These are phyloP conservation scores for Umbilicus rupestris DNA, from an alignment of 164 flowering plant species.

Conservation along the genomic window DNA sequence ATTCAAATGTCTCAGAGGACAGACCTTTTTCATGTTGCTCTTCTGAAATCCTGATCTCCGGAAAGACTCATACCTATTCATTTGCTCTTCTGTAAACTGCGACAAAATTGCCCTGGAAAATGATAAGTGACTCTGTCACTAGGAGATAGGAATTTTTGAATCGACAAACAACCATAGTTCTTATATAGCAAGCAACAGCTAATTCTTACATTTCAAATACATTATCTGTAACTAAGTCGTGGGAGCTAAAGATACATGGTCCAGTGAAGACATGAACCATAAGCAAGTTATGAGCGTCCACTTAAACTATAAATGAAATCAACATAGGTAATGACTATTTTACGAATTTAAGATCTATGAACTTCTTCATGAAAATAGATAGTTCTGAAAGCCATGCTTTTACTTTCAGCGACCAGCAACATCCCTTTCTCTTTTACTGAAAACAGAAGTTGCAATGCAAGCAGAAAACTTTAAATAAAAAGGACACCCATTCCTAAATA, in stretches of 20 bases:
- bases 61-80: conserved; percentile 92
- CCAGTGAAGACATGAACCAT: background rate
- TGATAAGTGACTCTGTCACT: background rate
- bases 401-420: too few relatives aligned
- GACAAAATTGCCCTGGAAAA: conserved; percentile 61
- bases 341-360: background rate
- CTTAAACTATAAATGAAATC: too few relatives aligned
- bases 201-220: background rate
- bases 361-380: background rate
- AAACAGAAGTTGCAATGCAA: background rate
- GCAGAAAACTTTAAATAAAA: background rate
- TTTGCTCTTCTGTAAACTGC: conserved; percentile 79
- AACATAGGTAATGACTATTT: background rate
- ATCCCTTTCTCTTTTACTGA: too few relatives aligned
- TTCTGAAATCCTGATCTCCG: conserved; percentile 93
- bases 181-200: too few relatives aligned
- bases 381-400: background rate
- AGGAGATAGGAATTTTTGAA: background rate
- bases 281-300: background rate
- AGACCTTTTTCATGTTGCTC: conserved; percentile 85
- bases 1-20: background rate
- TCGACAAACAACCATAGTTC: background rate
- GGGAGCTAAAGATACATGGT: background rate
- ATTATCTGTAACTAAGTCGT: background rate
- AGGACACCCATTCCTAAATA: background rate